phyloP scores from a whole-genome alignment of 2,329 filamentous ascomycete genomes.

The Penicillium concentricum region DNA sequence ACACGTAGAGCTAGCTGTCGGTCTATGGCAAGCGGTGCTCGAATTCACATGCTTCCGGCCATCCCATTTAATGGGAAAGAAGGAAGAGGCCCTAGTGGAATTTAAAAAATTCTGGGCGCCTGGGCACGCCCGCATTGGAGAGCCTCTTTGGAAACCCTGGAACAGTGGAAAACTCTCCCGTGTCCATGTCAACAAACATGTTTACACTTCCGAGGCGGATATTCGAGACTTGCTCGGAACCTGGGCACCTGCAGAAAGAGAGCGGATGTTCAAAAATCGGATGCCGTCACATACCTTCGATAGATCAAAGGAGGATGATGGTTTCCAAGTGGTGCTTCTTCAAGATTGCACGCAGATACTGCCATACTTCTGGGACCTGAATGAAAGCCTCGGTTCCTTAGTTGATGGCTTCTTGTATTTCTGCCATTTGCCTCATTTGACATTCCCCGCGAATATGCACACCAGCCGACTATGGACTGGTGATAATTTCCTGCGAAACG shows the following conservation, averaged over 20 bases:
- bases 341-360: constrained; percentile 70
- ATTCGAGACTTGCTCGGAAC: constrained; percentile 37
- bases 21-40: constrained; percentile 78
- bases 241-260: constrained; percentile 57
- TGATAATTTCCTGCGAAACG: constrained; percentile 57
- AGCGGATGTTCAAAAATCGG: constrained; percentile 48
- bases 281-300: constrained; percentile 74
- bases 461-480: constrained; percentile 41
- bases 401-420: constrained; percentile 72
- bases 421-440: constrained; percentile 60
- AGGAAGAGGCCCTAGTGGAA: constrained; percentile 21
- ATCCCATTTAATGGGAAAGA: constrained; percentile 21
- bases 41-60: constrained; percentile 69
- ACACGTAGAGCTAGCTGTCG: constrained; percentile 72
- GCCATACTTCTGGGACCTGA: constrained; percentile 30
- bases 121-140: constrained; percentile 76
- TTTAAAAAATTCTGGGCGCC: constrained; percentile 85
- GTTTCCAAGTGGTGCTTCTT: constrained; percentile 77
- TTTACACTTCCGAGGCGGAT: constrained; percentile 22
- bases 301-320: constrained; percentile 73
- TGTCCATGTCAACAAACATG: constrained; percentile 31
- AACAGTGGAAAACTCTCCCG: constrained; percentile 30
- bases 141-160: constrained; percentile 71
- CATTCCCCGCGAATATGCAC: constrained; percentile 21
- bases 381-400: constrained; percentile 48